These are phyloP conservation scores for Bipolaris zeicola DNA, from an alignment of 2,329 filamentous ascomycete genomes.

Conservation along the genomic window DNA sequence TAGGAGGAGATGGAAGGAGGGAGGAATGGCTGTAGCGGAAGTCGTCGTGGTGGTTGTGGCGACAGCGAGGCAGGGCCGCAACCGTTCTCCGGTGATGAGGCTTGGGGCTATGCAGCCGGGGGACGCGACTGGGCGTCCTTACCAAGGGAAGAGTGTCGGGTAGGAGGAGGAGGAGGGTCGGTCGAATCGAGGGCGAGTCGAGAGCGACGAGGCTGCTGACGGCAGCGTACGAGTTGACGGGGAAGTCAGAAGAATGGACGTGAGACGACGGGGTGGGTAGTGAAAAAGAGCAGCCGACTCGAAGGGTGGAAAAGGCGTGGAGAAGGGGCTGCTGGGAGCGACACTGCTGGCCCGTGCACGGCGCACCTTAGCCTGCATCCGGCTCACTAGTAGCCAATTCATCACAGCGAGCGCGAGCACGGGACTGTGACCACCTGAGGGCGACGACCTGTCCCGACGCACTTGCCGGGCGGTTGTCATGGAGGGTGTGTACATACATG, in stretches of 20 bases:
- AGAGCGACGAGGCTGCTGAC: constrained; percentile 26
- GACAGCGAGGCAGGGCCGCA: constrained; percentile 28
- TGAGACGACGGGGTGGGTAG: constrained; percentile 17
- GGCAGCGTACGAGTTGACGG: constrained; percentile 26
- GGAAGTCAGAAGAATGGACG: constrained; percentile 31
- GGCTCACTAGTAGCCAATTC: constrained; percentile 5
- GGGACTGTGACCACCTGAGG: constrained; percentile 10
- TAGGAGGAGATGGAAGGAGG: constrained; percentile 7
- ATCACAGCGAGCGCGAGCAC: constrained; percentile 14
- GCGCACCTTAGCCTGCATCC: constrained; percentile 13
- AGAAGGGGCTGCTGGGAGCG: constrained; percentile 30
- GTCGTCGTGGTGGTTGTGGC: constrained; percentile 12
- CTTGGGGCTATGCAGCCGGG: constrained; percentile 22
- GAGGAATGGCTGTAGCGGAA: constrained; percentile 3
- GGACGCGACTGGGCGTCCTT: constrained; percentile 20
- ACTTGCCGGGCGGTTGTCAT: background rate
- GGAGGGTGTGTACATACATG: background rate
- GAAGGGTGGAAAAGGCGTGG: constrained; percentile 30
- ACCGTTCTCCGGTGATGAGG: constrained; percentile 27
- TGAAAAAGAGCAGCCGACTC: constrained; percentile 33
- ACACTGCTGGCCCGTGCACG: constrained; percentile 14
- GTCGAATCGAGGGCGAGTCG: constrained; percentile 8
- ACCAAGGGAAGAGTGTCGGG: constrained; percentile 6
- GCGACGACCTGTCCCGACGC: background rate
- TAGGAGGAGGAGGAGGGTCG: background rate